phyloP scores from a whole-genome alignment of 2,329 filamentous ascomycete genomes.

The Aspergillus pseudoterreus region DNA sequence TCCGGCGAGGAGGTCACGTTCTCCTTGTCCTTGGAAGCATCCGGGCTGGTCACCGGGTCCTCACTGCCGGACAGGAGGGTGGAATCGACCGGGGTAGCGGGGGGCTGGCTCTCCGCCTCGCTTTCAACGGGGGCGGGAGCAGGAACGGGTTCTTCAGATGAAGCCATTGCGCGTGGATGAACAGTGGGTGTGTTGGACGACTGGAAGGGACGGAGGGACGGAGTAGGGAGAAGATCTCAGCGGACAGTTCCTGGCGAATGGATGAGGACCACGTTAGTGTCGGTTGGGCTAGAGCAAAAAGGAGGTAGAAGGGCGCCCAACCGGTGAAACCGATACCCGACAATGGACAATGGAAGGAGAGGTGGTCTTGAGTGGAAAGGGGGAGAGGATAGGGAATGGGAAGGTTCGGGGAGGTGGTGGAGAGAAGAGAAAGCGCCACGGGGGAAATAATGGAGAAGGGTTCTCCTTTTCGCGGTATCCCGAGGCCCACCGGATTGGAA shows the following conservation, averaged over 20 bases:
- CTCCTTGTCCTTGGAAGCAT: slow-evolving; percentile 33
- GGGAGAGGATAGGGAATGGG: neutral
- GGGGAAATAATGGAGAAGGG: neutral
- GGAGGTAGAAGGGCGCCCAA: neutral
- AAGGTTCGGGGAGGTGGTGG: neutral
- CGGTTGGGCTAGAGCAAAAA: neutral
- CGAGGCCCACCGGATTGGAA: neutral
- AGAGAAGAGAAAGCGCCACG: neutral
- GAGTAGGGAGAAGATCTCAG: slow-evolving; percentile 4
- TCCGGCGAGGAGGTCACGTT: slow-evolving; percentile 27
- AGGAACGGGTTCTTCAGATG: slow-evolving; percentile 31
- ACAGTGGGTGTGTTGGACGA: neutral
- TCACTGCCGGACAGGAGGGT: slow-evolving; percentile 31
- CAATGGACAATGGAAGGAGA: neutral
- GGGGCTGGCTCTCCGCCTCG: slow-evolving; percentile 26
- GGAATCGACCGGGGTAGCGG: slow-evolving; percentile 33
- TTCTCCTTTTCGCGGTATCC: slow-evolving; percentile 7
- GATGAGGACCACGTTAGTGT: slow-evolving; percentile 13
- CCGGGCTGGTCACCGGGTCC: slow-evolving; percentile 32
- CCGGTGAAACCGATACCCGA: neutral
- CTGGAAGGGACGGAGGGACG: neutral
- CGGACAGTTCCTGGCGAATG: slow-evolving; percentile 11
- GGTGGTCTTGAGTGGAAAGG: neutral
- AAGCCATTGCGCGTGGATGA: slow-evolving; percentile 26
- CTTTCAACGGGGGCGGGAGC: slow-evolving; percentile 16